These are phyloP conservation scores for Lipomyces anomalus DNA, from an alignment of 805 yeast species.

Conservation along the genomic window DNA sequence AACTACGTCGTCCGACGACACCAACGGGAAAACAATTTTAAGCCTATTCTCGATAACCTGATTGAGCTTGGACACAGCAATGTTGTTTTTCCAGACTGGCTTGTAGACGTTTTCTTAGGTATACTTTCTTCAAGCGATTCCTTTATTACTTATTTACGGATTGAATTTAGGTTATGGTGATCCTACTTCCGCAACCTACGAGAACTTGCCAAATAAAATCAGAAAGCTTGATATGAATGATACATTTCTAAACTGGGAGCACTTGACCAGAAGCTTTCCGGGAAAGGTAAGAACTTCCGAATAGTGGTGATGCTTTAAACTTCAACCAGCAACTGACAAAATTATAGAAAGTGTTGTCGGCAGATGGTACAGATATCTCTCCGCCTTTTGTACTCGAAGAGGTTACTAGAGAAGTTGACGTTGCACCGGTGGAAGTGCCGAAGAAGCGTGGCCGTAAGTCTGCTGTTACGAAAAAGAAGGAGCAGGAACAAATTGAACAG, in stretches of 20 bases:
- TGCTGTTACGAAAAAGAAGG: constrained; percentile 4
- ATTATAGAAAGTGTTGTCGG: constrained; percentile 11
- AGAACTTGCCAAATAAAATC: constrained; percentile 7
- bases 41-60: constrained; percentile 22
- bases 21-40: constrained; percentile 24
- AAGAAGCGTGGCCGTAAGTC: too few relatives aligned
- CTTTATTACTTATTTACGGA: too few relatives aligned
- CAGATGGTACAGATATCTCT: constrained; percentile 8
- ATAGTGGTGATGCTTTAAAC: too few relatives aligned
- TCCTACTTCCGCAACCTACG: constrained; percentile 20
- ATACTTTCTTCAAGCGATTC: too few relatives aligned
- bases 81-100: constrained; percentile 34
- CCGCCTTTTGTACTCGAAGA: constrained; percentile 15
- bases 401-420: neutral
- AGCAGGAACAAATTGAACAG: constrained; percentile 1
- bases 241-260: constrained; percentile 27
- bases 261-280: constrained; percentile 24
- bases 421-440: neutral
- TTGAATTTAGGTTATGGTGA: constrained; percentile 28
- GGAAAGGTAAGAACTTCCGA: too few relatives aligned
- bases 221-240: constrained; percentile 26
- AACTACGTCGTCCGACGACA: constrained; percentile 32
- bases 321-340: too few relatives aligned
- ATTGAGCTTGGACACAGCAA: constrained; percentile 8
- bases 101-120: constrained; percentile 33